phyloP scores from a whole-genome alignment of 179 eudicot species.

The Dionaea muscipula region DNA sequence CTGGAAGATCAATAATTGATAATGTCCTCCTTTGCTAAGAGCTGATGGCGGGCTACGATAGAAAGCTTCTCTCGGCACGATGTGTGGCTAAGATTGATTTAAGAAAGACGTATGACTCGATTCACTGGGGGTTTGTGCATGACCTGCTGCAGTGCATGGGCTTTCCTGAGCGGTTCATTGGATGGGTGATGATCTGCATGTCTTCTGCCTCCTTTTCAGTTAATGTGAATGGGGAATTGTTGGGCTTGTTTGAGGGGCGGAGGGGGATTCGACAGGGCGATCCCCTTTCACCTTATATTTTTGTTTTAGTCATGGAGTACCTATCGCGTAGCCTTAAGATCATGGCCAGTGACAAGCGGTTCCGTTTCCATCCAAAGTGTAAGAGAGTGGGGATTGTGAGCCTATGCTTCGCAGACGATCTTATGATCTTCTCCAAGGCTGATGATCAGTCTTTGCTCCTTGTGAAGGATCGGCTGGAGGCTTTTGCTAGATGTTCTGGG shows the following conservation, averaged over 20 bases:
- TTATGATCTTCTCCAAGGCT: background rate
- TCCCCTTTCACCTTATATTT: background rate
- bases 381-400: background rate
- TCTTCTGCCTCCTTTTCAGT: background rate
- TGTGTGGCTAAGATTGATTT: background rate
- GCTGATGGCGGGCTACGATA: background rate
- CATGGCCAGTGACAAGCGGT: background rate
- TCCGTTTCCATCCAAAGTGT: background rate
- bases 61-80: background rate
- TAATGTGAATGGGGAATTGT: background rate
- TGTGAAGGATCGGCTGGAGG: background rate
- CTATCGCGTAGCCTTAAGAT: background rate
- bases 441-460: background rate
- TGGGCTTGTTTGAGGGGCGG: background rate
- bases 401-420: background rate
- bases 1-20: background rate
- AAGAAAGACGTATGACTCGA: background rate
- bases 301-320: background rate
- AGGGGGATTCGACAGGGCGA: background rate
- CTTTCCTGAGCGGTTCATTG: background rate
- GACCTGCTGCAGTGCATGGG: no score
- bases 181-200: background rate
- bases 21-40: background rate
- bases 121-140: background rate
- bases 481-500: background rate